phyloP scores from a whole-genome alignment of 805 yeast species.

The Candida sakaeoensis region DNA sequence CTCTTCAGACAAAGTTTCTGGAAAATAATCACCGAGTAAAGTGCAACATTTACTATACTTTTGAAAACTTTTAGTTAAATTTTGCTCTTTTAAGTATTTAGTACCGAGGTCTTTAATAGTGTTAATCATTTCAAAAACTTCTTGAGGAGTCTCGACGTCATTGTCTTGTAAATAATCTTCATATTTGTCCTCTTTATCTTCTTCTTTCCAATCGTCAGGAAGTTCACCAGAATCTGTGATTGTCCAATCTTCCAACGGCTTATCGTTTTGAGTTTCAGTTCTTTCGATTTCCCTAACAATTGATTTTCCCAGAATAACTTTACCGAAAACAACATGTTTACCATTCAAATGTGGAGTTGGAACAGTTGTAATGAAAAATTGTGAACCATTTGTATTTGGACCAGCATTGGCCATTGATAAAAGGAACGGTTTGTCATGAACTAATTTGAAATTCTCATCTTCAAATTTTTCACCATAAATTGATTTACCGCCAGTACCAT shows the following conservation, averaged over 20 bases:
- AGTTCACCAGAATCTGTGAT: slow-evolving; percentile 79
- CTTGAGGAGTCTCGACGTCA: slow-evolving; percentile 55
- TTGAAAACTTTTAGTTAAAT: slow-evolving; percentile 50
- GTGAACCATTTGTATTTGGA: slow-evolving; percentile 93
- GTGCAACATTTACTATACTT: slow-evolving; percentile 74
- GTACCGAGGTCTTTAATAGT: slow-evolving; percentile 78
- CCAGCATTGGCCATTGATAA: slow-evolving; percentile 98
- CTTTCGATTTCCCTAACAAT: slow-evolving; percentile 76
- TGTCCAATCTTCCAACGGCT: slow-evolving; percentile 66
- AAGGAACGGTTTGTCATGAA: slow-evolving; percentile 81
- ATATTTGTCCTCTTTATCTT: slow-evolving; percentile 77
- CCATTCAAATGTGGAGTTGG: slow-evolving; percentile 93
- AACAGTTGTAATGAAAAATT: slow-evolving; percentile 89
- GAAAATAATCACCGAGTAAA: slow-evolving; percentile 70
- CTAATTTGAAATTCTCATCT: slow-evolving; percentile 78
- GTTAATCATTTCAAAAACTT: slow-evolving; percentile 63
- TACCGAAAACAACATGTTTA: slow-evolving; percentile 95
- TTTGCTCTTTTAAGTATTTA: slow-evolving; percentile 61
- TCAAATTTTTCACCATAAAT: slow-evolving; percentile 60
- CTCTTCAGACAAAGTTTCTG: slow-evolving; percentile 59
- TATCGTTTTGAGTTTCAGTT: slow-evolving; percentile 61
- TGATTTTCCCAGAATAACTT: slow-evolving; percentile 76
- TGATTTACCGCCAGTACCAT: slow-evolving; percentile 43
- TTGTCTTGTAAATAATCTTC: slow-evolving; percentile 78
- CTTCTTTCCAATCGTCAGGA: slow-evolving; percentile 54